phyloP scores from a whole-genome alignment of 257 asterid species.

The Nicotiana noctiflora region DNA sequence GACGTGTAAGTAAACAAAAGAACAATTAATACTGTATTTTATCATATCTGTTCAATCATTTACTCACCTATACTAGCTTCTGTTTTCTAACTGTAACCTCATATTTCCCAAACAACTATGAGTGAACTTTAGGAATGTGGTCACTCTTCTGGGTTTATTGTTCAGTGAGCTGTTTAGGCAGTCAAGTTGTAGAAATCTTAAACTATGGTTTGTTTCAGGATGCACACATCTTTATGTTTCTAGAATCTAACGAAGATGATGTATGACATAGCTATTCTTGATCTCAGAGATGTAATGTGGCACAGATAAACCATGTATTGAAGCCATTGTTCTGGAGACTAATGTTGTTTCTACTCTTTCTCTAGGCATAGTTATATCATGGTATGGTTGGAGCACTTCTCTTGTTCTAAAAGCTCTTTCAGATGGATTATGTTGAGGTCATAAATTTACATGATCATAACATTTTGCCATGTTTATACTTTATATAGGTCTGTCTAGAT shows the following conservation, averaged over 20 bases:
- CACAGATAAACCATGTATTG: neutral
- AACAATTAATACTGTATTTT: neutral
- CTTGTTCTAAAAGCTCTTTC: neutral
- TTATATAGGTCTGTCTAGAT: neutral
- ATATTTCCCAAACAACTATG: neutral
- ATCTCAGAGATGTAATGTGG: neutral
- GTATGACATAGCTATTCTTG: neutral
- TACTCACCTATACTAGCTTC: neutral
- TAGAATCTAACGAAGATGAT: neutral
- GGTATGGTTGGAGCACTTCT: neutral
- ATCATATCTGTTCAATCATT: neutral
- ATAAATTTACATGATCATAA: neutral
- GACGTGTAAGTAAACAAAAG: conserved; percentile 62
- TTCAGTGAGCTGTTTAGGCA: neutral
- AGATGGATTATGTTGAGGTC: neutral
- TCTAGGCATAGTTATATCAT: neutral
- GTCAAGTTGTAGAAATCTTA: neutral
- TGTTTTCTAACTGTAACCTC: neutral
- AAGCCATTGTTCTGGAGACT: neutral
- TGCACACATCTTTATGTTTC: neutral
- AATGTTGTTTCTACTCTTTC: neutral
- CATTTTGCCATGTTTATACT: neutral
- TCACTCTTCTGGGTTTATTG: conserved; percentile 1
- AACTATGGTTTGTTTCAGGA: neutral
- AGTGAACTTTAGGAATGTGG: neutral